These are phyloP conservation scores for Petunia secreta DNA, from an alignment of 257 asterid species.

Conservation along the genomic window DNA sequence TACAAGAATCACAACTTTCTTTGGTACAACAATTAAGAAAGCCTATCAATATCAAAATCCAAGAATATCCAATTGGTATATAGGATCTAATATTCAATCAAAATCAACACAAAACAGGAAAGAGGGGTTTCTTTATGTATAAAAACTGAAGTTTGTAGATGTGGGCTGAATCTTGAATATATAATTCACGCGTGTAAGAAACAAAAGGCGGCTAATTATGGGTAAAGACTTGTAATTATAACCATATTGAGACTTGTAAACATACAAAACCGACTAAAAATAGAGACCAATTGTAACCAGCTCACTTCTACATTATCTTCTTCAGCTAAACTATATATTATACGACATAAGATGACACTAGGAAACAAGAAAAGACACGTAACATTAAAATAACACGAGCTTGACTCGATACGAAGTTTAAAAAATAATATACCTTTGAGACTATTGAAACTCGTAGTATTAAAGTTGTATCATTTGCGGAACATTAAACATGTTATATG, in stretches of 20 bases:
- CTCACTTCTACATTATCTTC: neutral
- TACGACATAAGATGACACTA: conserved; percentile 22
- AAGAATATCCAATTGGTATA: neutral
- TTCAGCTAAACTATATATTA: neutral
- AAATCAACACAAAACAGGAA: neutral
- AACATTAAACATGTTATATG: too few relatives aligned
- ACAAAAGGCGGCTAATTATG: conserved; percentile 8
- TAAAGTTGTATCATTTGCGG: too few relatives aligned
- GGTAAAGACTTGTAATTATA: neutral
- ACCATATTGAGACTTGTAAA: neutral
- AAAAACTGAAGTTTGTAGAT: neutral
- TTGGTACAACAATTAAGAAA: conserved; percentile 30
- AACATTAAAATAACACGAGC: conserved; percentile 40
- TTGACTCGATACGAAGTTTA: neutral
- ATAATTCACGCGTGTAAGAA: conserved; percentile 12
- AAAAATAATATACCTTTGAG: too few relatives aligned
- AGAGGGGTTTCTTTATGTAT: neutral
- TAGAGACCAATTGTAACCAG: neutral
- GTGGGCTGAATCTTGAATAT: neutral
- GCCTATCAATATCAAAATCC: conserved; percentile 40
- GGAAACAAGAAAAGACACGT: conserved; percentile 21
- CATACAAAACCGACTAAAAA: conserved; percentile 19
- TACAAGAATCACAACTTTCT: conserved; percentile 27
- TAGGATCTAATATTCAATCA: conserved; percentile 1
- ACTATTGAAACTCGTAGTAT: too few relatives aligned